These are phyloP conservation scores for Cenococcum geophilum DNA, from an alignment of 495 filamentous ascomycete genomes.

Conservation along the genomic window DNA sequence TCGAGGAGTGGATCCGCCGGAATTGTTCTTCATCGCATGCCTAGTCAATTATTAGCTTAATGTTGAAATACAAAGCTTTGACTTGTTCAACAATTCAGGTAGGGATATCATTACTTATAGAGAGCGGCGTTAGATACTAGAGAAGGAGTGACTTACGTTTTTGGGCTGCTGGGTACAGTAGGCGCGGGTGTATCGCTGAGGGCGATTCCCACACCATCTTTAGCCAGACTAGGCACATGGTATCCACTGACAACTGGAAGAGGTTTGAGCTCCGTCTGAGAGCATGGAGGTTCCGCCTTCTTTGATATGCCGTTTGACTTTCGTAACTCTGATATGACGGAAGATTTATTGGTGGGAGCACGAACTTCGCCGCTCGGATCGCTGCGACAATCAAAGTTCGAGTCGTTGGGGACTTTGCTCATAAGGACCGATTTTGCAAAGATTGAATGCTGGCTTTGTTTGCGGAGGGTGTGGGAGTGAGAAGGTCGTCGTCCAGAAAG, in stretches of 20 bases:
- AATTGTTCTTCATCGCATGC: constrained; percentile 31
- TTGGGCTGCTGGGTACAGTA: constrained; percentile 64
- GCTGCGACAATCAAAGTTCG: not conserved
- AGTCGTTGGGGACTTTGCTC: constrained; percentile 39
- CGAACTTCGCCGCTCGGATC: constrained; percentile 6
- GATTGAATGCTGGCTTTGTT: constrained; percentile 32
- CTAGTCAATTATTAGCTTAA: constrained; percentile 5
- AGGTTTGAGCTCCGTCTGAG: constrained; percentile 21
- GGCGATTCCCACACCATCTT: constrained; percentile 50
- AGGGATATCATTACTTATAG: not conserved
- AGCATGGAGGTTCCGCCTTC: not conserved
- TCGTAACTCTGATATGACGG: not conserved
- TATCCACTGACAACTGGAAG: constrained; percentile 10
- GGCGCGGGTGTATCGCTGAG: constrained; percentile 63
- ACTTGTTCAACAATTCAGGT: not conserved
- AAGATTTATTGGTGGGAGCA: not conserved
- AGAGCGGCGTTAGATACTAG: constrained; percentile 25
- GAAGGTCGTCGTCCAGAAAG: constrained; percentile 11
- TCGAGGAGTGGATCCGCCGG: constrained; percentile 53
- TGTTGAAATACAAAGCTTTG: too few relatives aligned
- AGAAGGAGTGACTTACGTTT: constrained; percentile 51
- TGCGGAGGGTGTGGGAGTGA: constrained; percentile 6
- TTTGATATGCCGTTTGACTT: constrained; percentile 1
- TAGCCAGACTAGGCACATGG: constrained; percentile 27
- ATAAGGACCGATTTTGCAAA: constrained; percentile 58